Conservation (phyloP, 2,329 filamentous ascomycete genomes). For the Dothideomycetes sp. region DNA sequence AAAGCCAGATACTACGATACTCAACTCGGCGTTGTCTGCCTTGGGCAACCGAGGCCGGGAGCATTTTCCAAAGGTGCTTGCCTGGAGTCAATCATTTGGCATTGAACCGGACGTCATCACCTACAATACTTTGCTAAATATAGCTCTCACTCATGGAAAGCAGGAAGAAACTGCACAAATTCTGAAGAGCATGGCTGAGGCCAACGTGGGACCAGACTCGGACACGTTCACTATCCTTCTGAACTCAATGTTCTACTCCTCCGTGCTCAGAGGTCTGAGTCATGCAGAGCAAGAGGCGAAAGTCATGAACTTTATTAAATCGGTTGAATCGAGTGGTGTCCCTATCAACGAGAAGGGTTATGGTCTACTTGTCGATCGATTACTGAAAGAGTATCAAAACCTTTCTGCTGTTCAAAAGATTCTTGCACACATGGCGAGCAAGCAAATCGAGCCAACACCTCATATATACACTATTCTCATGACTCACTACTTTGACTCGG, state of each 20-base stretch:
- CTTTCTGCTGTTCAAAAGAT: slow-evolving; percentile 46
- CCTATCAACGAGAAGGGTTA: slow-evolving; percentile 53
- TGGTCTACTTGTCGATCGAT: slow-evolving; percentile 56
- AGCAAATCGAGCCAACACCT: slow-evolving; percentile 43
- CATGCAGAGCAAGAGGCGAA: slow-evolving; percentile 39
- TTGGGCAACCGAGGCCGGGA: slow-evolving; percentile 42
- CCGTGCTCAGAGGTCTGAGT: slow-evolving; percentile 28
- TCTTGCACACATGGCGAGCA: slow-evolving; percentile 48
- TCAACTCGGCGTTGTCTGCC: slow-evolving; percentile 61
- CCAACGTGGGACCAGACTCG: slow-evolving; percentile 35
- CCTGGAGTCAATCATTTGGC: slow-evolving; percentile 26
- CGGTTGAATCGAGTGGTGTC: slow-evolving; percentile 48
- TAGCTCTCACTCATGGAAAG: slow-evolving; percentile 17
- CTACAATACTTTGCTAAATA: slow-evolving; percentile 21
- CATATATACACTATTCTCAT: slow-evolving; percentile 68
- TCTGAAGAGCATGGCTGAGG: slow-evolving; percentile 29
- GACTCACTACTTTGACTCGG: slow-evolving; percentile 50
- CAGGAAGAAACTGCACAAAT: slow-evolving; percentile 23
- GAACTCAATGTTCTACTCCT: slow-evolving; percentile 44
- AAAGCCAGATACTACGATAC: slow-evolving; percentile 49
- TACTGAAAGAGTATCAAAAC: slow-evolving; percentile 41
- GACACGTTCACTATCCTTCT: slow-evolving; percentile 65
- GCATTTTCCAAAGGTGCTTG: slow-evolving; percentile 44
- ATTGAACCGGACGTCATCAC: slow-evolving; percentile 22
- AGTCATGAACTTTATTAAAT: slow-evolving; percentile 44